Base-by-base conservation (phyloP, 495 filamentous ascomycete species). In the Halenospora varia region DNA sequence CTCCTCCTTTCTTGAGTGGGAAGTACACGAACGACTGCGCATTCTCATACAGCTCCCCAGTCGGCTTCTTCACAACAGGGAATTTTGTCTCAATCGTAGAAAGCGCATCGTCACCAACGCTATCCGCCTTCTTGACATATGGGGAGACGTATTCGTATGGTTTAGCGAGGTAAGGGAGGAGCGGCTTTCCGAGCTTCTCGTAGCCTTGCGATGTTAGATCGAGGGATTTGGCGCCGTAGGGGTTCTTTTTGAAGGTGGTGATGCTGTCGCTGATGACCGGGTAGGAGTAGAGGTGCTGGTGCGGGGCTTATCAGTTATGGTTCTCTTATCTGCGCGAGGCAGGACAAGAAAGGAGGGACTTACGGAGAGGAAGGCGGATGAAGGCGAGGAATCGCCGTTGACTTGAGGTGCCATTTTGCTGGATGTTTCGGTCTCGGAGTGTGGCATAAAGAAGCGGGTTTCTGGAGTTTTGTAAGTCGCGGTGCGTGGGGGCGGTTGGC, bases 41-140 rank as follows among this genome's bases (percentile, higher is more conserved):
- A 11, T 82, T 84, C 57, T 72, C 77, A 68, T 84, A 81, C 55
- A 98, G 79, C 69, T 89, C 89, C 40, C 83, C 73, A 10, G 90
- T 92, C 19, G 92, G 85, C 71, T 96, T 88, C 77, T 90, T 96
- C 63, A 98, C 83, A 65, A 88, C 80, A 24, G 94, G 94, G 76
- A 96, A 90, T 58, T 75, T 83, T 52, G 77, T 67, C 57, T 97
- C 94, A 61, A 97, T 81, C 62, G 82, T 83, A 56, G 65, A 77
- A 60, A 98, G 79, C 15, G 88, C 81, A 63, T 78, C 73, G 73
- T 92, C 86, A 63, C 89, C 94, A 47, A 96, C 72, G 57, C 81
- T 71, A 60, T 98, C 94, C 64, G 84, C 92, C 66, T 85, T 88
- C 68, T 81, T 76, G 51, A 96, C 77, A 72, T 96, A 96, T 1